Conservation (phyloP, 2,329 filamentous ascomycete genomes). For the Hypoxylon sp. region DNA sequence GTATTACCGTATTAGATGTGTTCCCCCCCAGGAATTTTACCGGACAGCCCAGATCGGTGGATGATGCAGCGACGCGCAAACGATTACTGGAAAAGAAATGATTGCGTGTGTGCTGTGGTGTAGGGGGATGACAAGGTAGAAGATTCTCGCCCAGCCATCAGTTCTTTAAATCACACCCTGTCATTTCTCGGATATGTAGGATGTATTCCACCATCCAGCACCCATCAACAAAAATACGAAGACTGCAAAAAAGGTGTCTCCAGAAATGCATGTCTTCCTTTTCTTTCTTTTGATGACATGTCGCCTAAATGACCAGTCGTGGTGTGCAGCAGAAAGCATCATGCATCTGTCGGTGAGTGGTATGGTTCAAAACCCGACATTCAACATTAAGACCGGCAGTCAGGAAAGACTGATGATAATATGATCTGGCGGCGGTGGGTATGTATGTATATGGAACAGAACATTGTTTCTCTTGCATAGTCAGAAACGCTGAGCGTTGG, state of each 20-base stretch:
- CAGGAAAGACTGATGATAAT: slow-evolving; percentile 23
- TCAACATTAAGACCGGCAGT: slow-evolving; percentile 37
- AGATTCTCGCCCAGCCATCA: slow-evolving; percentile 28
- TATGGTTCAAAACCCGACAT: slow-evolving; percentile 39
- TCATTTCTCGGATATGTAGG: slow-evolving; percentile 42
- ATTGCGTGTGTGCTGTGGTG: slow-evolving; percentile 17
- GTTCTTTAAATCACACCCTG: slow-evolving; percentile 40
- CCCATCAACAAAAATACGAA: slow-evolving; percentile 26
- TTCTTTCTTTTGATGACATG: slow-evolving; percentile 26
- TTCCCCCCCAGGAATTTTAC: slow-evolving; percentile 22
- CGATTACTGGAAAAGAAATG: slow-evolving; percentile 11
- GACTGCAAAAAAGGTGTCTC: slow-evolving; percentile 12
- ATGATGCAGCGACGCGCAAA: slow-evolving; percentile 14
- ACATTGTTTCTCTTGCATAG: slow-evolving; percentile 11
- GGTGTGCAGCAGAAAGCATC: slow-evolving; percentile 38
- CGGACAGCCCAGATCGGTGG: slow-evolving; percentile 25
- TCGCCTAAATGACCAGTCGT: slow-evolving; percentile 39
- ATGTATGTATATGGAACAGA: slow-evolving; percentile 23
- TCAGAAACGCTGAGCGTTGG: slow-evolving; percentile 35
- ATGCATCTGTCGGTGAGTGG: slow-evolving; percentile 44
- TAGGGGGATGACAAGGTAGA: slow-evolving; percentile 18
- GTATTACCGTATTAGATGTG: slow-evolving; percentile 23
- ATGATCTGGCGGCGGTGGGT: slow-evolving; percentile 15
- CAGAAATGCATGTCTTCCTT: slow-evolving; percentile 23
- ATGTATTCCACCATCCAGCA: background rate